Conservation (phyloP, 225 moss, liverwort and hornwort species). For the Thuidium tamariscinum region DNA sequence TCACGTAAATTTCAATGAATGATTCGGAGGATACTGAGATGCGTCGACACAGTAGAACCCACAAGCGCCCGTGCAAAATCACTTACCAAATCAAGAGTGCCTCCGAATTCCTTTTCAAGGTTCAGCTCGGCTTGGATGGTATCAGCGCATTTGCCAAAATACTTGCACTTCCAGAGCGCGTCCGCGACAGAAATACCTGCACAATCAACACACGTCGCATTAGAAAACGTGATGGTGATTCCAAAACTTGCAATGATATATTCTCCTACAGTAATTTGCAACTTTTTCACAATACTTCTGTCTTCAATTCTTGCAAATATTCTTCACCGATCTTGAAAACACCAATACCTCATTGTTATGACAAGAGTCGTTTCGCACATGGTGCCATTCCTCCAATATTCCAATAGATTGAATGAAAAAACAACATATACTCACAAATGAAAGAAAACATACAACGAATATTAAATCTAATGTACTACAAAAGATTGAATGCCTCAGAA, state of each 20-base stretch:
- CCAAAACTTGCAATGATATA: neutral
- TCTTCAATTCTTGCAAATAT: neutral
- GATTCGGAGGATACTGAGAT: neutral
- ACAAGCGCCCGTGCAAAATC: neutral
- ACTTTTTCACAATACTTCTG: neutral
- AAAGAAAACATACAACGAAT: neutral
- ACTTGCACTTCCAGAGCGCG: neutral
- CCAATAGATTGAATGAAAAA: neutral
- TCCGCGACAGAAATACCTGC: slow-evolving; percentile 1
- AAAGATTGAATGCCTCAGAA: neutral
- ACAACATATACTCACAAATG: no score
- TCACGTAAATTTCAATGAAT: neutral
- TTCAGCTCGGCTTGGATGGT: neutral
- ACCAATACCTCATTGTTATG: neutral
- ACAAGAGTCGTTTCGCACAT: neutral
- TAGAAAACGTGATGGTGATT: neutral
- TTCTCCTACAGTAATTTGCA: neutral
- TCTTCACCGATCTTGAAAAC: neutral
- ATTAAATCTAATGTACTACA: neutral
- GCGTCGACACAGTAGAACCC: neutral
- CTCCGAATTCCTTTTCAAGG: slow-evolving; percentile 2
- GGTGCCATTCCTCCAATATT: neutral
- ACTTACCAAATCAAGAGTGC: neutral
- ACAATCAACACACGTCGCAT: neutral
- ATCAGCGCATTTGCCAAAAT: neutral